These are phyloP conservation scores for Aspergillus luchuensis DNA, from an alignment of 2,329 filamentous ascomycete genomes.

Conservation along the genomic window DNA sequence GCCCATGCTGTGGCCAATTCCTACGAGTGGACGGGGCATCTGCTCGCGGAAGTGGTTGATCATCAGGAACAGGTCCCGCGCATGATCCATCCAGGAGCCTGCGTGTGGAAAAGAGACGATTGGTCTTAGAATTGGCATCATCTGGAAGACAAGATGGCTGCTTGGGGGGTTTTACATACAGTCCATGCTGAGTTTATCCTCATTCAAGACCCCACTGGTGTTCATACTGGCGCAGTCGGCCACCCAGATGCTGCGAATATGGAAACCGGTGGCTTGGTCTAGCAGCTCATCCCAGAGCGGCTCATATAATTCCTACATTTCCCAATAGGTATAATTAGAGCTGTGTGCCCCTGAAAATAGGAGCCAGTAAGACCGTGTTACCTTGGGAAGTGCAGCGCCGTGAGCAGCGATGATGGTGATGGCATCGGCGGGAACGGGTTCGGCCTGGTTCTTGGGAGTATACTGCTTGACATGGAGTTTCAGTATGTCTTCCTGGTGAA, in stretches of 20 bases:
- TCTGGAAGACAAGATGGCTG: too few relatives aligned
- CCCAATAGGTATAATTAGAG: too few relatives aligned
- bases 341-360: too few relatives aligned
- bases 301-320: slow-evolving; percentile 17
- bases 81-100: slow-evolving; percentile 19
- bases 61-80: slow-evolving; percentile 20
- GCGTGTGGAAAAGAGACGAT: neutral
- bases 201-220: slow-evolving; percentile 13
- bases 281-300: slow-evolving; percentile 15
- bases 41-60: slow-evolving; percentile 11
- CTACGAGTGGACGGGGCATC: slow-evolving; percentile 21
- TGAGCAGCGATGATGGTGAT: slow-evolving; percentile 17
- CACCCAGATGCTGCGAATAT: slow-evolving; percentile 14
- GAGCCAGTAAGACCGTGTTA: neutral
- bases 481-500: slow-evolving; percentile 2
- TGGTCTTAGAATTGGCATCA: neutral
- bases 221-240: slow-evolving; percentile 17
- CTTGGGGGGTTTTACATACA: neutral
- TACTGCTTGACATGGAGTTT: slow-evolving; percentile 14
- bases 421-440: neutral
- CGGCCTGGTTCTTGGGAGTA: neutral
- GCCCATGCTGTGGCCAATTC: slow-evolving; percentile 23
- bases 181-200: slow-evolving; percentile 16
- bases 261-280: neutral
- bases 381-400: slow-evolving; percentile 14